Conservation (phyloP, 257 asterid genomes). For the Linaria vulgaris region DNA sequence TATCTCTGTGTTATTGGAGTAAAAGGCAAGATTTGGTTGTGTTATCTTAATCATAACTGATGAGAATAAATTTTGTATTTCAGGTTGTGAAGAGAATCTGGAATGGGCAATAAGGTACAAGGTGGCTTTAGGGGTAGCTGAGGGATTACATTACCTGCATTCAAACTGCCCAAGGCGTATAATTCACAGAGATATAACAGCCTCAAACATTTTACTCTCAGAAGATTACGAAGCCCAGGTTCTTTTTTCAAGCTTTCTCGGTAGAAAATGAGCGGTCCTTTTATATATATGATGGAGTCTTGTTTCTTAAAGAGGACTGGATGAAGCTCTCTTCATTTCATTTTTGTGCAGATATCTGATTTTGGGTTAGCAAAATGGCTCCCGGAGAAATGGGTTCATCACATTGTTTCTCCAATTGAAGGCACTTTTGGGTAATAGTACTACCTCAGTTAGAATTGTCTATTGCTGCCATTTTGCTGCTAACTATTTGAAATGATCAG, state of each 20-base stretch:
- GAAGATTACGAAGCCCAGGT: conserved; percentile 92
- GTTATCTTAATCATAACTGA: conserved; percentile 29
- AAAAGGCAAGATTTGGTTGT: not conserved
- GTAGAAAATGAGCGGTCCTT: not conserved
- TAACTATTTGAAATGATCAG: conserved; percentile 32
- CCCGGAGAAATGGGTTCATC: conserved; percentile 83
- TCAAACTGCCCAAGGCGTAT: conserved; percentile 72
- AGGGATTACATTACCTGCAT: conserved; percentile 88
- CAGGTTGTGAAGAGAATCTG: conserved; percentile 52
- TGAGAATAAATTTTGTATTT: conserved; percentile 31
- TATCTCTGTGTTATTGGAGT: not conserved
- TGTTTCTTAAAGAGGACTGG: not conserved
- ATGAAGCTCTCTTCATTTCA: not conserved
- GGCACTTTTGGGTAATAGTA: conserved; percentile 88
- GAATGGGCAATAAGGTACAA: conserved; percentile 71
- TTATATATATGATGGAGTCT: not conserved
- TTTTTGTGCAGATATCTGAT: conserved; percentile 75
- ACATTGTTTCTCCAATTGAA: conserved; percentile 87
- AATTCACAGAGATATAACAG: conserved; percentile 93
- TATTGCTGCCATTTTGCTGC: not conserved
- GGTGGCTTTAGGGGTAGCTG: conserved; percentile 84
- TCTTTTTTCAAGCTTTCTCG: not conserved
- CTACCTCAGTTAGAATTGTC: not conserved
- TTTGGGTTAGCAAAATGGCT: conserved; percentile 98
- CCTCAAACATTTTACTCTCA: conserved; percentile 83